phyloP scores from a whole-genome alignment of 2,329 filamentous ascomycete species.

The Chaetothyriales sp. region DNA sequence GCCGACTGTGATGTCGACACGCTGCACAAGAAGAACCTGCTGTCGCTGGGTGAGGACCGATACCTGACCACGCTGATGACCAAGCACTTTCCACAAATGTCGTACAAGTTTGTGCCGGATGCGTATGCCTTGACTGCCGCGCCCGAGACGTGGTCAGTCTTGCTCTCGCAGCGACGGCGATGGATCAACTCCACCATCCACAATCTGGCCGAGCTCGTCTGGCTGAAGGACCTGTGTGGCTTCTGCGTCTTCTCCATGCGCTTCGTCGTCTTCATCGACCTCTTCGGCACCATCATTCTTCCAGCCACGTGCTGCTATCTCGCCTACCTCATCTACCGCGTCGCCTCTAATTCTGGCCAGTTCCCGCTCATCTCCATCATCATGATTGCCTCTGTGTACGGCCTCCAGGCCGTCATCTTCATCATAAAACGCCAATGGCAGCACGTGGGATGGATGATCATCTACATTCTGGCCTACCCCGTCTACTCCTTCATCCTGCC shows the following conservation, averaged over 20 bases:
- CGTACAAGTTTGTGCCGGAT: slow-evolving; percentile 89
- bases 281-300: slow-evolving; percentile 81
- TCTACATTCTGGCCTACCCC: slow-evolving; percentile 90
- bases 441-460: slow-evolving; percentile 98
- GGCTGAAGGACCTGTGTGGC: slow-evolving; percentile 84
- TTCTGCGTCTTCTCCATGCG: slow-evolving; percentile 99
- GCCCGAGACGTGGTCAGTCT: slow-evolving; percentile 82
- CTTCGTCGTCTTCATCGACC: slow-evolving; percentile 88
- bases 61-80: slow-evolving; percentile 96
- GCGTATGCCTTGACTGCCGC: slow-evolving; percentile 89
- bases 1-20: slow-evolving; percentile 82
- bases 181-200: slow-evolving; percentile 99
- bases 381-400: slow-evolving; percentile 84
- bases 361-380: slow-evolving; percentile 79
- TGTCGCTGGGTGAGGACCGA: slow-evolving; percentile 91
- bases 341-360: slow-evolving; percentile 54
- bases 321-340: slow-evolving; percentile 69
- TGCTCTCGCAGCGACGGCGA: slow-evolving; percentile 92
- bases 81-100: slow-evolving; percentile 90
- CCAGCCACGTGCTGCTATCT: slow-evolving; percentile 81
- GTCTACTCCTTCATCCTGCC: slow-evolving; percentile 86
- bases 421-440: slow-evolving; percentile 97
- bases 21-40: slow-evolving; percentile 82
- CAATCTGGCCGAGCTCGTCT: slow-evolving; percentile 82
- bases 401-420: slow-evolving; percentile 91